phyloP scores from a whole-genome alignment of 2,329 filamentous ascomycete genomes.

The Verticillium klebahnii region DNA sequence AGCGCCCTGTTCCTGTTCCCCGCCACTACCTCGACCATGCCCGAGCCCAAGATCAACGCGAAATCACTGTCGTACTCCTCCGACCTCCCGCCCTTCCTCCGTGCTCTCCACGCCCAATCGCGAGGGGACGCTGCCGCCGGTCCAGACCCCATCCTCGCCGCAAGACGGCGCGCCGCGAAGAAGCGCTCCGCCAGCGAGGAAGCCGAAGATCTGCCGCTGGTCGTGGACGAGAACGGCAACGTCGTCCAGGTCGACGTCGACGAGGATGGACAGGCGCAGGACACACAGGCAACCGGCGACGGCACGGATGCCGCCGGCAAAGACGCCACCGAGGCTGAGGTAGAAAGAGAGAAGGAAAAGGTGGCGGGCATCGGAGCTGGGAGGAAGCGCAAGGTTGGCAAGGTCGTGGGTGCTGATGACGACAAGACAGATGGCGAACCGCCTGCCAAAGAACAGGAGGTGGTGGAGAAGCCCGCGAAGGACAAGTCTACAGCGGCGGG shows the following conservation, averaged over 20 bases:
- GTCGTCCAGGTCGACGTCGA: conserved; percentile 48
- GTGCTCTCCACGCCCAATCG: conserved; percentile 49
- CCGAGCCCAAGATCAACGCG: conserved; percentile 56
- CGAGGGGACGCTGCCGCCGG: conserved; percentile 40
- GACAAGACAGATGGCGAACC: neutral
- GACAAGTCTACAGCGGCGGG: conserved; percentile 5
- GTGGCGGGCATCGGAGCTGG: conserved; percentile 36
- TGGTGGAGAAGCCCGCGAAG: conserved; percentile 2
- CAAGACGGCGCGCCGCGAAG: conserved; percentile 43
- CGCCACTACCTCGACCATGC: conserved; percentile 25
- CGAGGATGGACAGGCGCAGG: conserved; percentile 19
- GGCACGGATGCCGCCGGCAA: conserved; percentile 12
- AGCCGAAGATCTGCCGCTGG: conserved; percentile 71
- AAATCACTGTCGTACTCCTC: conserved; percentile 66
- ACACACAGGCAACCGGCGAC: conserved; percentile 19
- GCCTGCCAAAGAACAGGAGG: conserved; percentile 6
- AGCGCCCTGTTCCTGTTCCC: neutral
- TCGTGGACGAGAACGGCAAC: conserved; percentile 69
- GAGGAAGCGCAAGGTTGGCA: conserved; percentile 53
- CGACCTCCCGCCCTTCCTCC: conserved; percentile 57
- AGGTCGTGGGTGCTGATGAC: conserved; percentile 35
- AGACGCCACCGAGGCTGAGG: conserved; percentile 8
- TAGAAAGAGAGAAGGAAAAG: conserved; percentile 25
- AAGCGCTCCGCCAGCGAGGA: conserved; percentile 61
- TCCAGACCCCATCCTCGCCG: conserved; percentile 48